Conservation (phyloP, 1,284 basidiomycete species). For the Rhodotorula mucilaginosa region DNA sequence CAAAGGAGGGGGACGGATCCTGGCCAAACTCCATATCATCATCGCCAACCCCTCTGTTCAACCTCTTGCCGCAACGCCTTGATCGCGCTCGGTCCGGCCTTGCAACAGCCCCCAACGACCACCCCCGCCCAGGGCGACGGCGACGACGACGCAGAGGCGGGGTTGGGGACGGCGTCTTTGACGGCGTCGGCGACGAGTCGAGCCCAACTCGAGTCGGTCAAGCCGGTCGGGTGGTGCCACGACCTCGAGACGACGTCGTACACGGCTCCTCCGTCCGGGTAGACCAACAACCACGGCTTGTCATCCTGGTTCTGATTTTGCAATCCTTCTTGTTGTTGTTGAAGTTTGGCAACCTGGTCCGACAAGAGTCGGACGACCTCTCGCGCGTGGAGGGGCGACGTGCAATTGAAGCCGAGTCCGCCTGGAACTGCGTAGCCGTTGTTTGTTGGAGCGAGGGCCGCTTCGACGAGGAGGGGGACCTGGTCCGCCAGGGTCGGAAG, state of each 20-base stretch:
- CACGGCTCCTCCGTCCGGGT: conserved; percentile 38
- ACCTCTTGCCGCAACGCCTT: conserved; percentile 21
- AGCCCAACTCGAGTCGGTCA: conserved; percentile 31
- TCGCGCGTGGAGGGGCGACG: conserved; percentile 11
- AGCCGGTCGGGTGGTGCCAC: conserved; percentile 33
- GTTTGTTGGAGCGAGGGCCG: conserved; percentile 6
- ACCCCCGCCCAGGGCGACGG: conserved; percentile 22
- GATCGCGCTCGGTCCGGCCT: conserved; percentile 33
- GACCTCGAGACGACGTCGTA: conserved; percentile 33
- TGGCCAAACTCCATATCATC: too few species aligned
- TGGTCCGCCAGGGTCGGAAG: conserved; percentile 10
- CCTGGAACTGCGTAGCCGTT: conserved; percentile 1
- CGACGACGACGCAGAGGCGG: not conserved
- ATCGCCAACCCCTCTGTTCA: conserved; percentile 13
- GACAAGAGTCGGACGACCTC: conserved; percentile 14
- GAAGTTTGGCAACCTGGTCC: not conserved
- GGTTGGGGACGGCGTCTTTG: not conserved
- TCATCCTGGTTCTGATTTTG: not conserved
- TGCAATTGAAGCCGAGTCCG: conserved; percentile 38
- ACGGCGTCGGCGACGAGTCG: conserved; percentile 16
- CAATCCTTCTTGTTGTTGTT: too few species aligned
- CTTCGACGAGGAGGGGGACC: conserved; percentile 3
- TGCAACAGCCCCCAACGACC: conserved; percentile 36
- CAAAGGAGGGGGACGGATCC: too few species aligned
- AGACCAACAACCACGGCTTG: conserved; percentile 35